Evolutionary conservation across 352 stramenopile species (phyloP).

Genomic region (Pythium aristosporum): DNA sequence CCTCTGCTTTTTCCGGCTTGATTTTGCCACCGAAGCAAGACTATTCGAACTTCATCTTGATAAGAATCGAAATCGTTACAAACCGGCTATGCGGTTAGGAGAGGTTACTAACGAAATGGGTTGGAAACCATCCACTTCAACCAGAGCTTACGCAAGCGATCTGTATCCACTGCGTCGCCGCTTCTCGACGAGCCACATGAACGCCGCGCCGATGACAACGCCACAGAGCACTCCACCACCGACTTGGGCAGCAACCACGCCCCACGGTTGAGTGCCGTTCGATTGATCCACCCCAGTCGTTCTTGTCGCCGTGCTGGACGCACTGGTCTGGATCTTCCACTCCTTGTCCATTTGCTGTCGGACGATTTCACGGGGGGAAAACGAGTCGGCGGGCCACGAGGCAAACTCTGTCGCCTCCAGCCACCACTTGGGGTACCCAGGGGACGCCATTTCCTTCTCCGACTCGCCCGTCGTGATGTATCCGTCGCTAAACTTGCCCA

Average conservation of each 20-base stretch:
- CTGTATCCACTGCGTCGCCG: slow-evolving; percentile 24
- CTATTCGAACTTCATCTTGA: slow-evolving; percentile 1
- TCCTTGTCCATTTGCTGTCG: slow-evolving; percentile 20
- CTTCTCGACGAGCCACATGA: slow-evolving; percentile 25
- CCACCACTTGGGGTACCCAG: slow-evolving; percentile 54
- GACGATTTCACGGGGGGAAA: slow-evolving; percentile 28
- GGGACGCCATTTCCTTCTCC: slow-evolving; percentile 38
- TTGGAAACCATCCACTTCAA: slow-evolving; percentile 10
- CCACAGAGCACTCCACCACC: slow-evolving; percentile 19
- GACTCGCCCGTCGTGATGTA: slow-evolving; percentile 56
- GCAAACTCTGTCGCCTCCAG: slow-evolving; percentile 38
- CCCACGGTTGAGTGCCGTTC: not conserved
- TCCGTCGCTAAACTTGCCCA: slow-evolving; percentile 53
- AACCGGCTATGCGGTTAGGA: not conserved
- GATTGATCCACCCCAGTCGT: not conserved
- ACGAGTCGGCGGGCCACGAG: slow-evolving; percentile 48
- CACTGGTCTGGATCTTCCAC: slow-evolving; percentile 8
- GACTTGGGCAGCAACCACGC: slow-evolving; percentile 13
- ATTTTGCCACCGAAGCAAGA: slow-evolving; percentile 8
- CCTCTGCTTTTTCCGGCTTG: slow-evolving; percentile 10
- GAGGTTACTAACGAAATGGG: not conserved
- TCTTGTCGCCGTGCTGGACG: not conserved
- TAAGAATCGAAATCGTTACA: not conserved
- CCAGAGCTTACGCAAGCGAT: slow-evolving; percentile 10
- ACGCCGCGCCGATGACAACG: slow-evolving; percentile 13